Evolutionary conservation across 192 early-diverging fungal species (phyloP), one percentile per base, ranked within the genome.

Genomic region (Globomyces pollinis-pini): DNA sequence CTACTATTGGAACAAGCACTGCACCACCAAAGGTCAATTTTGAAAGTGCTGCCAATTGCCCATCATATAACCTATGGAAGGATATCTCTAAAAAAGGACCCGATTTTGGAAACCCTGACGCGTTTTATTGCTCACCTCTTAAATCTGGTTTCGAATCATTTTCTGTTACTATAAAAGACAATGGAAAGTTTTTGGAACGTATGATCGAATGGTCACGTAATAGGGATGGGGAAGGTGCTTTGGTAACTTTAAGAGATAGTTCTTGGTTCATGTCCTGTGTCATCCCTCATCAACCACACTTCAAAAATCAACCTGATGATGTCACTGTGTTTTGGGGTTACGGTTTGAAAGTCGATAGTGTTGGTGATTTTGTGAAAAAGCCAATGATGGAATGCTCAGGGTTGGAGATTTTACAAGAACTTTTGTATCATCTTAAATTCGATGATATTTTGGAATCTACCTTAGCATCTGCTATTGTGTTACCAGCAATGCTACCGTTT

Each of bases 351-450:
- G 52, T 62, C 1, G 60, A 70, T 21, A 55, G 43, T 24, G 52
- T 45, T n/a, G 68, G 68, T 15, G 56, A 70, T 53, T 70, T 59
- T 58, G 59, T 70, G 44, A 63, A 63, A 45, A 70, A 70, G 38
- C 59, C 68, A 16, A 70, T 70, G 63, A 51, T 31, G 24, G 64
- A 70, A 34, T 70, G 68, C 58, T 62, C 64, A 11, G 68, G 68
- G n/a, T 24, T 23, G 18, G 68, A 70, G 50, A 59, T 70, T 21
- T 13, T 70, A 18, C 29, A 13, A 6, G 68, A 70, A 47, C 41
- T 70, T 9, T 9, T 65, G 12, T 11, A 49, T 30, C 60, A 67
- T 31, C 41, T 68, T 4, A 32, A 43, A 23, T 68, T 53, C 20
- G 62, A 59, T 6, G 61, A 42, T 24, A 64, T 51, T 16, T 26